phyloP scores from a whole-genome alignment of 2,329 filamentous ascomycete genomes.

The Xylariaceae sp. region DNA sequence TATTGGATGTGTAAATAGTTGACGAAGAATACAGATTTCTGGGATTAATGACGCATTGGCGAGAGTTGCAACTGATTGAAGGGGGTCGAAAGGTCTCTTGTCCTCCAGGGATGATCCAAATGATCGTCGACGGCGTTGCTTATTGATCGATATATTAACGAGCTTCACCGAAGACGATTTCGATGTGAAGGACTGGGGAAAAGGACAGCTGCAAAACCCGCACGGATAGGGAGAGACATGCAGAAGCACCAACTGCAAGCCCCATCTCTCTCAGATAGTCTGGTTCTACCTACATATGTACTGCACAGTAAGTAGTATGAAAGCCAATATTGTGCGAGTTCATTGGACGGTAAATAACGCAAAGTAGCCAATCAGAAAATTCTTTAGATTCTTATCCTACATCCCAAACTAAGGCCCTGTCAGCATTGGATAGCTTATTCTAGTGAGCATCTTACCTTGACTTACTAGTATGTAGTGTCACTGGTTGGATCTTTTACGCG shows the following conservation, averaged over 20 bases:
- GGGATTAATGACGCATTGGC: conserved; percentile 1
- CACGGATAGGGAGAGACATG: conserved; percentile 39
- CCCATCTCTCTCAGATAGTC: conserved; percentile 4
- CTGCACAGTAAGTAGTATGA: too few species aligned
- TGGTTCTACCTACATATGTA: too few species aligned
- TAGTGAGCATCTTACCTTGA: not conserved
- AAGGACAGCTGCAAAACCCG: conserved; percentile 13
- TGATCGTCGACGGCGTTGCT: conserved; percentile 6
- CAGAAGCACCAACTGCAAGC: conserved; percentile 21
- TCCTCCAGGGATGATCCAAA: conserved; percentile 3
- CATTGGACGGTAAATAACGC: conserved; percentile 19
- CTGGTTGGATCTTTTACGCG: conserved; percentile 22
- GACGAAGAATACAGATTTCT: not conserved
- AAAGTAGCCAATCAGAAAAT: conserved; percentile 32
- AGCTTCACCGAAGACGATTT: conserved; percentile 17
- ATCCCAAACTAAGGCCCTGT: conserved; percentile 16
- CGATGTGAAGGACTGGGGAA: conserved; percentile 14
- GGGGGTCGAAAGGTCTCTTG: conserved; percentile 1
- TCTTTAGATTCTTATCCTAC: conserved; percentile 8
- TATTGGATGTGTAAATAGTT: not conserved
- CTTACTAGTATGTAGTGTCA: not conserved
- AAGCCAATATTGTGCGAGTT: conserved; percentile 5
- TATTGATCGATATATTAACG: conserved; percentile 3
- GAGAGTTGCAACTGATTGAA: conserved; percentile 3
- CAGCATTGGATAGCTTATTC: conserved; percentile 5